Conservation (phyloP, 1,284 basidiomycete genomes). For the Trametes hirsuta region DNA sequence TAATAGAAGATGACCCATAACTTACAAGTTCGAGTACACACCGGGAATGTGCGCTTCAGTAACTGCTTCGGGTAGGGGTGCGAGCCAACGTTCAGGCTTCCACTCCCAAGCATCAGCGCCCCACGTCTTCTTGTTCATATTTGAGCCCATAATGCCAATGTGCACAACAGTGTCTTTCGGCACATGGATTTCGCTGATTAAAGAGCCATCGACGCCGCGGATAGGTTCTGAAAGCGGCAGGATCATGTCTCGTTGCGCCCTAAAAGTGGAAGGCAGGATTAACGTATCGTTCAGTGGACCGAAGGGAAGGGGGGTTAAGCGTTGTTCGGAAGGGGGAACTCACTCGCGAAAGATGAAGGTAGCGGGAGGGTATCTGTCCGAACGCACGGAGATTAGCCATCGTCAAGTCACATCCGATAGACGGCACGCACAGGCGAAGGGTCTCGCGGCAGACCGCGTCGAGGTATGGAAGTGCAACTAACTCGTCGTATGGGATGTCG, state of each 20-base stretch:
- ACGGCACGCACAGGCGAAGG: conserved; percentile 29
- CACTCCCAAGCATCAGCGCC: conserved; percentile 36
- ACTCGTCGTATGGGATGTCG: conserved; percentile 35
- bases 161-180: conserved; percentile 43
- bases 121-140: conserved; percentile 35
- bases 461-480: conserved; percentile 37
- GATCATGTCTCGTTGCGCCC: conserved; percentile 32
- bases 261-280: conserved; percentile 14
- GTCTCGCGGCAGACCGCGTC: conserved; percentile 41
- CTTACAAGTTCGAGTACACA: conserved; percentile 34
- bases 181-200: conserved; percentile 43
- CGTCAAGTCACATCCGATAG: not conserved
- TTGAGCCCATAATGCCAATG: conserved; percentile 32
- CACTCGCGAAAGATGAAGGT: conserved; percentile 28
- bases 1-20: not conserved
- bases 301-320: not conserved
- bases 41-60: conserved; percentile 30
- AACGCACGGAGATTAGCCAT: not conserved
- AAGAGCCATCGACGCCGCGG: conserved; percentile 34
- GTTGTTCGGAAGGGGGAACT: conserved; percentile 1
- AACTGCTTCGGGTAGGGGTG: conserved; percentile 23
- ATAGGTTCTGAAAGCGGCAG: conserved; percentile 33
- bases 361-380: conserved; percentile 24
- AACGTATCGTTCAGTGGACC: not conserved
- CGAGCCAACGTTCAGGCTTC: conserved; percentile 38